These are phyloP conservation scores for Boechera retrofracta DNA, from an alignment of 345 rosid species.

Conservation along the genomic window DNA sequence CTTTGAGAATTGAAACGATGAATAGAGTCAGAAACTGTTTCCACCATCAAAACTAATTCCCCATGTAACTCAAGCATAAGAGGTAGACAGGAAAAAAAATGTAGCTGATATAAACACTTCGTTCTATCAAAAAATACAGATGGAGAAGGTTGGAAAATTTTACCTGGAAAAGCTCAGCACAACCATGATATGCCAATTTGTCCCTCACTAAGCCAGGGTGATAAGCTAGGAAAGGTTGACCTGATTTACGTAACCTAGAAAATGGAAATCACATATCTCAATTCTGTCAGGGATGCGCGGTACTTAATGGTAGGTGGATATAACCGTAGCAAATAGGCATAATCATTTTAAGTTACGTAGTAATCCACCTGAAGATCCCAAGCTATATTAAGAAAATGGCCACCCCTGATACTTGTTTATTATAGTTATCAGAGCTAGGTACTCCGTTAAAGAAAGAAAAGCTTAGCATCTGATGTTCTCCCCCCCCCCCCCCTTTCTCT, in stretches of 20 bases:
- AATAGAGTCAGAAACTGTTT: slow-evolving; percentile 37
- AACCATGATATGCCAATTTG: slow-evolving; percentile 93
- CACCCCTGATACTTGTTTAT: slow-evolving; percentile 1
- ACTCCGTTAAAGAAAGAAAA: slow-evolving; percentile 18
- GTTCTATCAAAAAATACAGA: slow-evolving; percentile 29
- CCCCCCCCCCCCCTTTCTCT: background rate
- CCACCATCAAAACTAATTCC: slow-evolving; percentile 19
- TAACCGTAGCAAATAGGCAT: background rate
- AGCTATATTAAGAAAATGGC: slow-evolving; percentile 9
- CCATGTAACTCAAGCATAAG: slow-evolving; percentile 30
- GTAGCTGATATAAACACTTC: slow-evolving; percentile 6
- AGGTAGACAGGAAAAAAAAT: slow-evolving; percentile 10
- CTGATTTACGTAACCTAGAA: slow-evolving; percentile 73
- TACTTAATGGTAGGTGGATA: slow-evolving; percentile 9
- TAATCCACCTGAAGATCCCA: slow-evolving; percentile 21
- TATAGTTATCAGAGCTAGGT: slow-evolving; percentile 27
- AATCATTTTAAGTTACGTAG: background rate
- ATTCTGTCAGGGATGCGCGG: slow-evolving; percentile 18
- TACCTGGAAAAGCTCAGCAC: slow-evolving; percentile 99
- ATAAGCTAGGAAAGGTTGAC: slow-evolving; percentile 82
- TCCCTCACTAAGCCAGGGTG: slow-evolving; percentile 91
- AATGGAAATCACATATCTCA: slow-evolving; percentile 28
- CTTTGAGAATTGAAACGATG: slow-evolving; percentile 49
- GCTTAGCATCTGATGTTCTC: slow-evolving; percentile 16
- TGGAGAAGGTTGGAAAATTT: slow-evolving; percentile 33